Evolutionary conservation across 1,139 yeast species (phyloP).

Genomic region (Pichia sp.): DNA sequence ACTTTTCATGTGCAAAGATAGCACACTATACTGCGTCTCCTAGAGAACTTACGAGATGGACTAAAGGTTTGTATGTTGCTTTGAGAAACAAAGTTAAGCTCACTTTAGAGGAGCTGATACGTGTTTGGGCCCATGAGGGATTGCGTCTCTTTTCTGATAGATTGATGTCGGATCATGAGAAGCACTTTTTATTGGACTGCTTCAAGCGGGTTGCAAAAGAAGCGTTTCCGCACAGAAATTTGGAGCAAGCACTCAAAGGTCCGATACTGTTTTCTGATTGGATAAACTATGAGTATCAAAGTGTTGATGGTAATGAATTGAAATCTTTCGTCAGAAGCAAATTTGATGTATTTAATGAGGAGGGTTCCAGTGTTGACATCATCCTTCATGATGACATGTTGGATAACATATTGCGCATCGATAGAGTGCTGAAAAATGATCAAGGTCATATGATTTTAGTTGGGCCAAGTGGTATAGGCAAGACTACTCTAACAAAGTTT

Average conservation of each 20-base stretch:
- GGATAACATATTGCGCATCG: slow-evolving; percentile 72
- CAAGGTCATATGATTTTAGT: slow-evolving; percentile 88
- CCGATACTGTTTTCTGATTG: slow-evolving; percentile 70
- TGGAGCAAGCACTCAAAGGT: slow-evolving; percentile 30
- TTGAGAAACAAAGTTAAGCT: slow-evolving; percentile 29
- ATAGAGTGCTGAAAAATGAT: slow-evolving; percentile 73
- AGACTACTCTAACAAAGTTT: slow-evolving; percentile 67
- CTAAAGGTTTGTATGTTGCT: slow-evolving; percentile 65
- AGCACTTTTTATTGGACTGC: slow-evolving; percentile 43
- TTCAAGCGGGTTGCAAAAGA: slow-evolving; percentile 32
- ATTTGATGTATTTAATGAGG: slow-evolving; percentile 67
- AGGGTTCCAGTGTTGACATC: slow-evolving; percentile 56
- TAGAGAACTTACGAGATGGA: slow-evolving; percentile 87
- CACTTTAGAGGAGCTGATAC: slow-evolving; percentile 33
- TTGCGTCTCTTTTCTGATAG: slow-evolving; percentile 72
- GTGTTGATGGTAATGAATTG: slow-evolving; percentile 47
- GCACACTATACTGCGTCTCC: slow-evolving; percentile 79
- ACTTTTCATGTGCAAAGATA: slow-evolving; percentile 33
- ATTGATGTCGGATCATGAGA: slow-evolving; percentile 43
- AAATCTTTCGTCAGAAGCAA: slow-evolving; percentile 54
- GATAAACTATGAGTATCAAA: slow-evolving; percentile 57
- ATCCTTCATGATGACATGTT: slow-evolving; percentile 65
- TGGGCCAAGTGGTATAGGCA: slow-evolving; percentile 85
- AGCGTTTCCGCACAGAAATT: slow-evolving; percentile 43
- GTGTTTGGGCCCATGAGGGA: slow-evolving; percentile 82